phyloP scores from a whole-genome alignment of 2,329 filamentous ascomycete species.

The Mariannaea sp. region DNA sequence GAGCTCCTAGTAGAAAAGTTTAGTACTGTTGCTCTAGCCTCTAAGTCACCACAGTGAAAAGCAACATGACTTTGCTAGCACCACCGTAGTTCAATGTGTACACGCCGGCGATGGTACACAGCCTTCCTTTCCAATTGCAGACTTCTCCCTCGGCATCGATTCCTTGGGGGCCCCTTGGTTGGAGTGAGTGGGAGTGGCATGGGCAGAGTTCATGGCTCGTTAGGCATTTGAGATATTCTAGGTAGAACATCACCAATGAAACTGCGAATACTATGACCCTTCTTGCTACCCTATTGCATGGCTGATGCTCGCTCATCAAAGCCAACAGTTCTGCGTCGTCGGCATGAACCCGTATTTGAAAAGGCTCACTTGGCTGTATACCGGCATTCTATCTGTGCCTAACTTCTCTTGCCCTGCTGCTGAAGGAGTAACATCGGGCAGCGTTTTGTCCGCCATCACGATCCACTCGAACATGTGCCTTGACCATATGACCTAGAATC shows the following conservation, averaged over 20 bases:
- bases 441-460: too few relatives aligned
- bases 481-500: too few relatives aligned
- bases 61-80: conserved; percentile 70
- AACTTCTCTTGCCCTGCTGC: too few relatives aligned
- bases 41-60: conserved; percentile 70
- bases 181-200: conserved; percentile 55
- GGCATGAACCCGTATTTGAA: too few relatives aligned
- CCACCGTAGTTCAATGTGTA: conserved; percentile 58
- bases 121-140: conserved; percentile 68
- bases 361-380: too few relatives aligned
- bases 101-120: conserved; percentile 66
- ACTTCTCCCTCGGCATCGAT: conserved; percentile 68
- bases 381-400: too few relatives aligned
- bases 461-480: too few relatives aligned
- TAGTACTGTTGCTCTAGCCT: conserved; percentile 59
- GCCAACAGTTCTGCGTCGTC: conserved; percentile 68
- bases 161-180: conserved; percentile 62
- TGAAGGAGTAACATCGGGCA: too few relatives aligned
- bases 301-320: conserved; percentile 63
- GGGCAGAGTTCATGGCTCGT: conserved; percentile 62
- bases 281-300: conserved; percentile 68
- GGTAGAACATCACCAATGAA: conserved; percentile 63
- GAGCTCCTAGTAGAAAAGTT: conserved; percentile 30
- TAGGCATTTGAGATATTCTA: conserved; percentile 70
- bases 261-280: conserved; percentile 71